These are phyloP conservation scores for Wickerhamiella sergipiensis DNA, from an alignment of 805 yeast species.

Conservation along the genomic window DNA sequence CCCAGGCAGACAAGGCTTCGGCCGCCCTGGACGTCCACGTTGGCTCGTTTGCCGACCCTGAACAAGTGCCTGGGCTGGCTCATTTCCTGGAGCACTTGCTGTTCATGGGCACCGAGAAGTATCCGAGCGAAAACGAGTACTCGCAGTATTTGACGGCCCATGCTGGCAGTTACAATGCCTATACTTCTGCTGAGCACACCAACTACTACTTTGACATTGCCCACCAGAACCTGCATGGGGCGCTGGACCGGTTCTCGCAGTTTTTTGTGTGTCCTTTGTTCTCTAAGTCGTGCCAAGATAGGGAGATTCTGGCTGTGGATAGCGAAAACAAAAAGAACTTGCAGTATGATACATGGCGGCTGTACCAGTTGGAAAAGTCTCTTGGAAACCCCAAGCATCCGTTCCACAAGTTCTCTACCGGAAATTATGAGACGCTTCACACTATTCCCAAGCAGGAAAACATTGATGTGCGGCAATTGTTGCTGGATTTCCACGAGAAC, in stretches of 20 bases:
- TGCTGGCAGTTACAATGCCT: slow-evolving; percentile 85
- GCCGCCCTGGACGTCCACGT: slow-evolving; percentile 63
- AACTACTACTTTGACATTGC: slow-evolving; percentile 82
- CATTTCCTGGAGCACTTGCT: slow-evolving; percentile 80
- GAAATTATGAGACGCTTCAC: slow-evolving; percentile 65
- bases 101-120: slow-evolving; percentile 69
- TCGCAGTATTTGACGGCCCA: slow-evolving; percentile 64
- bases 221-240: slow-evolving; percentile 65
- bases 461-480: slow-evolving; percentile 65
- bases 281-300: slow-evolving; percentile 57
- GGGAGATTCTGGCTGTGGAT: slow-evolving; percentile 90
- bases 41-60: slow-evolving; percentile 75
- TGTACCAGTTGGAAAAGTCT: slow-evolving; percentile 70
- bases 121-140: slow-evolving; percentile 64
- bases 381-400: slow-evolving; percentile 69
- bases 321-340: slow-evolving; percentile 90
- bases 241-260: slow-evolving; percentile 84
- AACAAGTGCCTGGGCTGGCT: slow-evolving; percentile 62
- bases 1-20: slow-evolving; percentile 47
- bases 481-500: slow-evolving; percentile 56
- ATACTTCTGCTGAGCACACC: slow-evolving; percentile 77
- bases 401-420: slow-evolving; percentile 77
- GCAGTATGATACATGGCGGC: slow-evolving; percentile 81
- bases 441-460: slow-evolving; percentile 46
- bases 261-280: slow-evolving; percentile 82